Evolutionary conservation across 2,329 filamentous ascomycete genomes (phyloP).

Genomic region (Ceratocystis albifundus): DNA sequence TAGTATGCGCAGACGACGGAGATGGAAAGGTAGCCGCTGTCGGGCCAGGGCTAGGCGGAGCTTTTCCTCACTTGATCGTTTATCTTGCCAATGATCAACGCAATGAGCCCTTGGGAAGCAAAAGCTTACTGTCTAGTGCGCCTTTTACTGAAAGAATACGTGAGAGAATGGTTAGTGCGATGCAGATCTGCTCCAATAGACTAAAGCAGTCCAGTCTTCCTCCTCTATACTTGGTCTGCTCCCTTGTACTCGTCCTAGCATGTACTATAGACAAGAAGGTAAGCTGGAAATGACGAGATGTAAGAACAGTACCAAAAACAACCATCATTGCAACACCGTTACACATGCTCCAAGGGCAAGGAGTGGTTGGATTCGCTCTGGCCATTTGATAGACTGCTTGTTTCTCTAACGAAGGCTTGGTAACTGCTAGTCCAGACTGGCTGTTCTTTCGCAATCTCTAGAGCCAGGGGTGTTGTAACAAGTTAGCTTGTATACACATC

Average conservation of each 20-base stretch:
- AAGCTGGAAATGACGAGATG: too few relatives aligned
- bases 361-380: slow-evolving; percentile 2
- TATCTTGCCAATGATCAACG: background rate
- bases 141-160: background rate
- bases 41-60: background rate
- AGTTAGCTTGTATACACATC: background rate
- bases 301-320: background rate
- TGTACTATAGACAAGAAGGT: too few relatives aligned
- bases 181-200: background rate
- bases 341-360: slow-evolving; percentile 7
- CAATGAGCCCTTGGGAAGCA: background rate
- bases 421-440: background rate
- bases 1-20: background rate
- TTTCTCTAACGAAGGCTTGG: background rate
- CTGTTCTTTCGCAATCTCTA: background rate
- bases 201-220: background rate
- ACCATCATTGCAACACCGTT: background rate
- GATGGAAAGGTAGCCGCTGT: background rate
- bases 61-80: background rate
- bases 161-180: background rate
- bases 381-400: background rate
- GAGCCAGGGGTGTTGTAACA: background rate
- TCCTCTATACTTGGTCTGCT: too few relatives aligned
- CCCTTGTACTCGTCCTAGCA: too few relatives aligned
- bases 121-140: background rate